Conservation (phyloP, 768 basidiomycete genomes). For the Serendipita vermifera region DNA sequence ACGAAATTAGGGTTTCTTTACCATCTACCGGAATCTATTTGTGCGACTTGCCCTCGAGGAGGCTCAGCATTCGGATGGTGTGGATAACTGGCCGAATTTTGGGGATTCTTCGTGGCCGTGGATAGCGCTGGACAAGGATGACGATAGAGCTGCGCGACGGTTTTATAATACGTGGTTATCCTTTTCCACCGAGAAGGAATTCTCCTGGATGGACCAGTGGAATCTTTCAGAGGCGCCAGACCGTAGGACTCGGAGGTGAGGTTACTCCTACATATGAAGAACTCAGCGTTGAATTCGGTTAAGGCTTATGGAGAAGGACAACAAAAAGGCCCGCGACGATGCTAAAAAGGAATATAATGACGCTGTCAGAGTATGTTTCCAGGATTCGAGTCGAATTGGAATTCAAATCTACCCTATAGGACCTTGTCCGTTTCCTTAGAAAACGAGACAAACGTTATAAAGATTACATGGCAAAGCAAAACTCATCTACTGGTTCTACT, state of each 20-base stretch:
- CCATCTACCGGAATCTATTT: constrained; percentile 81
- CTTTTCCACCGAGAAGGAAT: constrained; percentile 78
- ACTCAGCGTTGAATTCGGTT: neutral
- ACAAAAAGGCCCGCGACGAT: constrained; percentile 81
- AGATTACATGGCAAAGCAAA: constrained; percentile 38
- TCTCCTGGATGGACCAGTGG: constrained; percentile 79
- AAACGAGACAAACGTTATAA: constrained; percentile 88
- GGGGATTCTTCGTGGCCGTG: constrained; percentile 70
- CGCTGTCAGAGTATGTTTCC: constrained; percentile 56
- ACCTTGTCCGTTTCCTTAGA: constrained; percentile 58
- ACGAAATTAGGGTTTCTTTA: constrained; percentile 63
- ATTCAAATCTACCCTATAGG: constrained; percentile 29
- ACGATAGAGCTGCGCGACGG: constrained; percentile 39
- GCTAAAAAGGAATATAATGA: constrained; percentile 88
- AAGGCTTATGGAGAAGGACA: constrained; percentile 91
- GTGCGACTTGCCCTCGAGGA: constrained; percentile 74
- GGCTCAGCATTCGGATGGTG: constrained; percentile 31
- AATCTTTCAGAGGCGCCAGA: constrained; percentile 76
- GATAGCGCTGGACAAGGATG: constrained; percentile 34
- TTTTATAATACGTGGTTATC: constrained; percentile 85
- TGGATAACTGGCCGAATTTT: constrained; percentile 59
- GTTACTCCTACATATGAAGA: neutral
- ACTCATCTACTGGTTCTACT: constrained; percentile 27
- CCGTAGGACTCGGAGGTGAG: constrained; percentile 62
- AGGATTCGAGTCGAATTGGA: neutral